These are phyloP conservation scores for Ceratocystiopsis brevicomis DNA, from an alignment of 2,329 filamentous ascomycete genomes.

Conservation along the genomic window DNA sequence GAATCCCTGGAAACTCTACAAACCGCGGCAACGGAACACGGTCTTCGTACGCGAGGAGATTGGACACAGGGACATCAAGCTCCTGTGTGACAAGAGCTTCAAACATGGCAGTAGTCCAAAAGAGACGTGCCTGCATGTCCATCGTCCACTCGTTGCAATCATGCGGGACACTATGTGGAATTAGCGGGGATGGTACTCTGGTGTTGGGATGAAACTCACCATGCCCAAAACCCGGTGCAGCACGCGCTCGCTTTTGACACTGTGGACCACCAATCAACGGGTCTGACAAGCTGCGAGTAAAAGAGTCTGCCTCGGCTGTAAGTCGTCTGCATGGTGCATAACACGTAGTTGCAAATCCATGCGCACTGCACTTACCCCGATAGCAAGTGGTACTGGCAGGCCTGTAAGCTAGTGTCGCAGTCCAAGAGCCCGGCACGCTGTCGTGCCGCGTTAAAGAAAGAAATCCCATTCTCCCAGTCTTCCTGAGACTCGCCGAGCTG, in stretches of 20 bases:
- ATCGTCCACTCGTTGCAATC: conserved; percentile 32
- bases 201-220: conserved; percentile 12
- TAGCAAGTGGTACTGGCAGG: conserved; percentile 32
- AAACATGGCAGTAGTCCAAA: conserved; percentile 36
- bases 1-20: conserved; percentile 7
- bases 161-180: conserved; percentile 13
- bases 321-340: not conserved
- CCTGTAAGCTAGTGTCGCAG: conserved; percentile 22
- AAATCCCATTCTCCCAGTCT: conserved; percentile 18
- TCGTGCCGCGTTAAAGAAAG: conserved; percentile 34
- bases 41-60: conserved; percentile 30
- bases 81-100: conserved; percentile 36
- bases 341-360: too few relatives aligned
- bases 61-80: conserved; percentile 29
- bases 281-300: conserved; percentile 31
- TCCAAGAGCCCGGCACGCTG: conserved; percentile 22
- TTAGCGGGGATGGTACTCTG: not conserved
- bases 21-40: conserved; percentile 34
- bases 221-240: conserved; percentile 27
- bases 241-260: conserved; percentile 31
- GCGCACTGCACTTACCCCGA: conserved; percentile 17
- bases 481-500: not conserved
- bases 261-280: conserved; percentile 33
- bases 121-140: conserved; percentile 35
- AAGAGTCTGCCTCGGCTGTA: conserved; percentile 3